Evolutionary conservation across 2,329 filamentous ascomycete species (phyloP).

Genomic region (Sporothrix schenckii): DNA sequence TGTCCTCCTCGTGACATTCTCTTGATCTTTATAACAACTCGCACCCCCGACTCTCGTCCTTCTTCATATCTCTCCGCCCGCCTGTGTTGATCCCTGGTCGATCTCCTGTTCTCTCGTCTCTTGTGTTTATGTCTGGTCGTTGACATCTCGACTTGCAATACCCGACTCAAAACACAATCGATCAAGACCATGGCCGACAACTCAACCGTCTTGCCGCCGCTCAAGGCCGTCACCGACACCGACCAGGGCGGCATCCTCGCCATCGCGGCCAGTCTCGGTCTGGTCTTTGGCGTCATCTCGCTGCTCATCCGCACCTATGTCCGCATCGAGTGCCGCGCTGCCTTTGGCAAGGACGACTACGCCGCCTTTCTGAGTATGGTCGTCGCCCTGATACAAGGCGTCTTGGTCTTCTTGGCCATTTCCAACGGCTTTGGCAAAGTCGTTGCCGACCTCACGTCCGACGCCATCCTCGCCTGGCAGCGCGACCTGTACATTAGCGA

Average conservation of each 20-base stretch:
- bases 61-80: background rate
- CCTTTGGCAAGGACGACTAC: constrained; percentile 44
- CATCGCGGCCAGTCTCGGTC: constrained; percentile 45
- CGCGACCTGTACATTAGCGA: constrained; percentile 48
- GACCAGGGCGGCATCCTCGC: constrained; percentile 48
- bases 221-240: constrained; percentile 43
- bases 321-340: constrained; percentile 41
- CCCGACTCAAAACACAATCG: background rate
- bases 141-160: background rate
- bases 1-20: background rate
- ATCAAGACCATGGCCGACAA: constrained; percentile 31
- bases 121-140: background rate
- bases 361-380: constrained; percentile 42
- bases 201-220: constrained; percentile 39
- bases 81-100: background rate
- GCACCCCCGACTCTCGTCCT: background rate
- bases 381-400: constrained; percentile 45
- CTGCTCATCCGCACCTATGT: constrained; percentile 48
- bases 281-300: constrained; percentile 47
- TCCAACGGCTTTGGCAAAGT: constrained; percentile 47
- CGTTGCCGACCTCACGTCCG: constrained; percentile 33
- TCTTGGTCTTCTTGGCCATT: constrained; percentile 45
- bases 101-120: background rate
- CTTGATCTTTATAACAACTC: background rate
- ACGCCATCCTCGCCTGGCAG: constrained; percentile 41